phyloP scores from a whole-genome alignment of 2,329 filamentous ascomycete genomes.

The Chrysoporthe cubensis region DNA sequence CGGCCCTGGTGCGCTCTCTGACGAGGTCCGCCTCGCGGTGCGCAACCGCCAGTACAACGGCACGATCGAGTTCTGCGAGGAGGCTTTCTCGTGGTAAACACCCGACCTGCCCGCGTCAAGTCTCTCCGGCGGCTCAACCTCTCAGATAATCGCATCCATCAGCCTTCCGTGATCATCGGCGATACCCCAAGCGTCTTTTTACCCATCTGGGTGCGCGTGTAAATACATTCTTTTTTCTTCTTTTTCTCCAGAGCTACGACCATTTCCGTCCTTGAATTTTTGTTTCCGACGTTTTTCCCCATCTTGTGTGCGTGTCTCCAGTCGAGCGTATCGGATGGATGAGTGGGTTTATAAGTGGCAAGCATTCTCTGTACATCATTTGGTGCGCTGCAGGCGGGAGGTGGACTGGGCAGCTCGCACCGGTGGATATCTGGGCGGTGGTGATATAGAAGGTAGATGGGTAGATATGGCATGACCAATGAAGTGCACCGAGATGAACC shows the following conservation, averaged over 20 bases:
- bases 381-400: background rate
- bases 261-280: background rate
- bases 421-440: slow-evolving; percentile 4
- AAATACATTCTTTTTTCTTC: slow-evolving; percentile 17
- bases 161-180: slow-evolving; percentile 1
- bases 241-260: slow-evolving; percentile 8
- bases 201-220: slow-evolving; percentile 9
- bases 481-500: background rate
- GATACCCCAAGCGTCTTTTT: slow-evolving; percentile 22
- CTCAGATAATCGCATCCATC: background rate
- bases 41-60: slow-evolving; percentile 66
- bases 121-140: background rate
- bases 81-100: slow-evolving; percentile 68
- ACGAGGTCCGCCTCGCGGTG: slow-evolving; percentile 73
- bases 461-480: slow-evolving; percentile 2
- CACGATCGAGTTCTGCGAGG: slow-evolving; percentile 78
- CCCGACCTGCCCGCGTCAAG: background rate
- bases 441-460: slow-evolving; percentile 4
- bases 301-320: slow-evolving; percentile 4
- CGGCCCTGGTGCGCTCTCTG: slow-evolving; percentile 73
- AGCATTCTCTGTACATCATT: slow-evolving; percentile 19
- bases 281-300: background rate
- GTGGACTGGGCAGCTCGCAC: background rate
- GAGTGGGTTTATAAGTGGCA: slow-evolving; percentile 2
- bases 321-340: background rate